These are phyloP conservation scores for Candida nemodendra DNA, from an alignment of 805 yeast genomes.

Conservation along the genomic window DNA sequence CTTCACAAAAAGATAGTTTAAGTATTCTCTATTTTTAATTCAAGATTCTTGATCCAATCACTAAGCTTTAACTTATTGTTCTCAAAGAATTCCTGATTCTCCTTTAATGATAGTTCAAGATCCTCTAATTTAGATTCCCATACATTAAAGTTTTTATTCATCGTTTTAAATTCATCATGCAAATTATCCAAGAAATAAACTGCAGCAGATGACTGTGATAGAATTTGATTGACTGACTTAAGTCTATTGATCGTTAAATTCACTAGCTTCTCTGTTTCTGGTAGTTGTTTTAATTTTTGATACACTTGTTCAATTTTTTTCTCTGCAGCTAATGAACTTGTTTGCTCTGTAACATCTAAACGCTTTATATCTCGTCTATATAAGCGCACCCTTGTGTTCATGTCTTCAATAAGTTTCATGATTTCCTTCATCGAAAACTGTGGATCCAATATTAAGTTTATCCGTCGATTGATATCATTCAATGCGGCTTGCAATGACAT, in stretches of 20 bases:
- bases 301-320: slow-evolving; percentile 21
- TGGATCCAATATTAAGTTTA: slow-evolving; percentile 21
- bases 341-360: slow-evolving; percentile 5
- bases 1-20: slow-evolving; percentile 62
- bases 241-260: slow-evolving; percentile 20
- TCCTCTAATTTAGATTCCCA: slow-evolving; percentile 26
- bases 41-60: slow-evolving; percentile 12
- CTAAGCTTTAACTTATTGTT: slow-evolving; percentile 14
- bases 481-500: slow-evolving; percentile 23
- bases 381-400: slow-evolving; percentile 10
- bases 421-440: slow-evolving; percentile 15
- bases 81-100: slow-evolving; percentile 9
- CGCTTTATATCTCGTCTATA: slow-evolving; percentile 10
- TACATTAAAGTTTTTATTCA: slow-evolving; percentile 16
- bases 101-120: slow-evolving; percentile 16
- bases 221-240: slow-evolving; percentile 17
- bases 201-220: slow-evolving; percentile 7
- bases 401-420: slow-evolving; percentile 10
- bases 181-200: slow-evolving; percentile 15
- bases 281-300: slow-evolving; percentile 17
- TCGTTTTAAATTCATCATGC: slow-evolving; percentile 14
- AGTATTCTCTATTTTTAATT: slow-evolving; percentile 4
- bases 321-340: slow-evolving; percentile 16
- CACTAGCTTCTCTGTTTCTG: slow-evolving; percentile 18
- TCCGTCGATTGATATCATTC: slow-evolving; percentile 26